Conservation (phyloP, 2,329 filamentous ascomycete species). For the Torrubiellomyces zombiae region DNA sequence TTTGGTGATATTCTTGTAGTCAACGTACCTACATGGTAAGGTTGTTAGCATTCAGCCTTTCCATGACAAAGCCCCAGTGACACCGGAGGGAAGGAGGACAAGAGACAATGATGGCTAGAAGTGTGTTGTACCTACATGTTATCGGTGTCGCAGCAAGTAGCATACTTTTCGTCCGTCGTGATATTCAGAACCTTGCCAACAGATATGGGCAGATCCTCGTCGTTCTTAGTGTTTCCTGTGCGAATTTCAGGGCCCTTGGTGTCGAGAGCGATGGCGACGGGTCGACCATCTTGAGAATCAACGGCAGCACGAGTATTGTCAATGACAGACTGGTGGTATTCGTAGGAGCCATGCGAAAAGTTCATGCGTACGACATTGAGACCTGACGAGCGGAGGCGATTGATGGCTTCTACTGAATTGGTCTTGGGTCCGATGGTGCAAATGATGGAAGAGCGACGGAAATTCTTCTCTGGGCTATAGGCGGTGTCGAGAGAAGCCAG, state of each 20-base stretch:
- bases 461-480: constrained; percentile 72
- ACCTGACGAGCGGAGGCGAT: constrained; percentile 75
- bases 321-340: constrained; percentile 97
- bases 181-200: constrained; percentile 81
- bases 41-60: constrained; percentile 4
- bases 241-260: constrained; percentile 49
- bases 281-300: constrained; percentile 59
- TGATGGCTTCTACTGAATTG: constrained; percentile 94
- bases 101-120: too few relatives aligned
- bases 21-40: constrained; percentile 58
- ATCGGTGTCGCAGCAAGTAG: constrained; percentile 64
- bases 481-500: constrained; percentile 68
- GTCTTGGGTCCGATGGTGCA: constrained; percentile 99
- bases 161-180: constrained; percentile 90
- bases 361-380: constrained; percentile 99
- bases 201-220: constrained; percentile 76
- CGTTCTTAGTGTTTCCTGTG: constrained; percentile 56
- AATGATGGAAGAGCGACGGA: constrained; percentile 94
- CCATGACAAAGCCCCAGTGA: not conserved
- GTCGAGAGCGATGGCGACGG: constrained; percentile 84
- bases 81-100: too few relatives aligned
- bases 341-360: constrained; percentile 70
- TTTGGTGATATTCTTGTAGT: constrained; percentile 99
- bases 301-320: constrained; percentile 87
- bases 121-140: constrained; percentile 69